Evolutionary conservation across 139 green algal genomes (phyloP), one percentile per base, ranked within the genome.

Genomic region (Pseudopediastrum boryanum): DNA sequence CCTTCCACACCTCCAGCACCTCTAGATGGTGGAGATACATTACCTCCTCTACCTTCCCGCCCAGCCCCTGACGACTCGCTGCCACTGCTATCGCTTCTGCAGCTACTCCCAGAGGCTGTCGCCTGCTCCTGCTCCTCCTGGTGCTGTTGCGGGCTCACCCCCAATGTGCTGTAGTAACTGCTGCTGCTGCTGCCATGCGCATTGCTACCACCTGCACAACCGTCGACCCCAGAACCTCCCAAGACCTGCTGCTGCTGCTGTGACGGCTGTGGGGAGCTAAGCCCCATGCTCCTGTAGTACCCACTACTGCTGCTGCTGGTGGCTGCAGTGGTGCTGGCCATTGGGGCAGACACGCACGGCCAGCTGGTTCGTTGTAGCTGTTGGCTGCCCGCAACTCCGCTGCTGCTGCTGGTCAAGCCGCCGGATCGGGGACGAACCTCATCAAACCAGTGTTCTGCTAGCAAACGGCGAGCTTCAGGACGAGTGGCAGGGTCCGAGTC

Each of bases 251-350:
- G 70, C 70, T 54, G 70, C 70, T n/a, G 70, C 70, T 13, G 10
- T n/a, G n/a, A n/a, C n/a, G n/a, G n/a, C n/a, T n/a, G n/a, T n/a
- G n/a, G n/a, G n/a, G n/a, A n/a, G n/a, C n/a, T n/a, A n/a, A n/a
- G n/a, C n/a, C n/a, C n/a, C n/a, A n/a, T n/a, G n/a, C n/a, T n/a
- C n/a, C n/a, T n/a, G n/a, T 23, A 8, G 31, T 52, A n/a, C 51
- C 70, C 3, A 52, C 70, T n/a, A n/a, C n/a, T 33, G 51, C 70
- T 54, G 70, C 70, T 54, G 70, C 70, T n/a, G 70, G 51, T 13
- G 10, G 25, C 23, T 42, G 23, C 31, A 38, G 36, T 43, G 70
- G 35, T 12, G 70, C 51, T 21, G 70, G 70, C 2, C 33, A 38
- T 19, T 52, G 50, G 2, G 61, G 41, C 51, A n/a, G n/a, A n/a